Evolutionary conservation across 1,139 yeast genomes (phyloP), one percentile per base, ranked within the genome.

Genomic region (Suhomyces coccinellae): DNA sequence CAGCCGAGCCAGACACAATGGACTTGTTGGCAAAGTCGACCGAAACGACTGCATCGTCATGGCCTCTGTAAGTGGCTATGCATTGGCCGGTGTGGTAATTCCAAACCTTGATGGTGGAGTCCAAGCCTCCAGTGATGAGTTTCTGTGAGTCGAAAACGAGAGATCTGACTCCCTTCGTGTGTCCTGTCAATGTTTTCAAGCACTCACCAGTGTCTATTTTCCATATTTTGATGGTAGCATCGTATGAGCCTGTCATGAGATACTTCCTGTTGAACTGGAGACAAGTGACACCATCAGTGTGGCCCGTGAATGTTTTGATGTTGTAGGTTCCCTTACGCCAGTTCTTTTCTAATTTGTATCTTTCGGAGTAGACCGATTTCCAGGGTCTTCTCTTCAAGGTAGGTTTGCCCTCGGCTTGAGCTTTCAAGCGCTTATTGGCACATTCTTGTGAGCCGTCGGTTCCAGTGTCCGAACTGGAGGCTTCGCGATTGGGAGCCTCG

Each of bases 41-140:
- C 50, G 89, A 80, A 38, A 87, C 75, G 5, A 93, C 96, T 37
- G 89, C 83, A 58, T 87, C 95, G 42, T 85, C 85, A 65, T 93
- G 98, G 3, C 98, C 98, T 35, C 95, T 73, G 65, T 93, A 90
- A 0, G 98, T 90, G 17, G 96, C 87, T 24, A 93, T 83, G 60
- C 97, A 91, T 61, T 87, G 87, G 32, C 99, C 99, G 0, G 96
- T 89, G 52, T 86, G 86, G 66, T 88, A 89, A 66, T 91, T 90
- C 99, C 99, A 93, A 28, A 93, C 95, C 56, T 91, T 85, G 49
- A 93, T 89, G 0, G 97, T 90, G 42, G 85, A 79, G 66, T 93
- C 99, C 62, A 89, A 73, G 1, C 97, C 91, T 14, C 97, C 97
- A 3, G 97, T 87, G 39, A 93, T 89, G 43, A 93, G 75, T 64